Conservation (phyloP, 768 basidiomycete genomes). For the Mycena epipterygia region DNA sequence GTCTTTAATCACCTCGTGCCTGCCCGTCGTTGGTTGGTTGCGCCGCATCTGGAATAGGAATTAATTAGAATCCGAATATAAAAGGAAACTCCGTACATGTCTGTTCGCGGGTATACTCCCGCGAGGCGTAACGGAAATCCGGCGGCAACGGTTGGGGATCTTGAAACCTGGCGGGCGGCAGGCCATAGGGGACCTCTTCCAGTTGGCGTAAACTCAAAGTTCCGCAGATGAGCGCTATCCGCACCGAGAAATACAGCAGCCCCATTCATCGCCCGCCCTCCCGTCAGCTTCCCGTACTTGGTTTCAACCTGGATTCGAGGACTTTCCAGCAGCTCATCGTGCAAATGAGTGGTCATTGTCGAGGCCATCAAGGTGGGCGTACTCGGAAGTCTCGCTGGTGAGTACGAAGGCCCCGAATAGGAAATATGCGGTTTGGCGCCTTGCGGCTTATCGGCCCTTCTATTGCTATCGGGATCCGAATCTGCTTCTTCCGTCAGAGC, state of each 20-base stretch:
- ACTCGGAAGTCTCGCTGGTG: background rate
- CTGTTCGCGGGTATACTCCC: constrained; percentile 72
- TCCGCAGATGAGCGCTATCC: too few relatives aligned
- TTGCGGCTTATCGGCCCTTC: constrained; percentile 10
- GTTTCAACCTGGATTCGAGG: constrained; percentile 66
- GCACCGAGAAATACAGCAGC: constrained; percentile 75
- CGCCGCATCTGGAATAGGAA: constrained; percentile 59
- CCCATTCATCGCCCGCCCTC: constrained; percentile 72
- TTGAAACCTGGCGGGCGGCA: constrained; percentile 74
- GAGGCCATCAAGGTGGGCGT: background rate
- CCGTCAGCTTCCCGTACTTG: constrained; percentile 66
- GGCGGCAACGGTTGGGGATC: constrained; percentile 71
- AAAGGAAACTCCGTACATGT: constrained; percentile 57
- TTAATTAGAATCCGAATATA: constrained; percentile 12
- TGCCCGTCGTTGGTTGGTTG: constrained; percentile 80
- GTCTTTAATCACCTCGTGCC: constrained; percentile 58
- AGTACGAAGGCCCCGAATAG: constrained; percentile 5
- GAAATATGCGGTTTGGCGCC: background rate
- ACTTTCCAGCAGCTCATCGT: constrained; percentile 65
- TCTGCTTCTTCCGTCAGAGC: background rate
- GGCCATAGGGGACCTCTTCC: constrained; percentile 80
- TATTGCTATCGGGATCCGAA: background rate
- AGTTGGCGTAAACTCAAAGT: constrained; percentile 9
- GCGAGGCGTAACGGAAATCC: constrained; percentile 67
- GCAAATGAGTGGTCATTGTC: constrained; percentile 58